Evolutionary conservation across 208 protist species (phyloP).

Genomic region (Acanthamoeba healyi): DNA sequence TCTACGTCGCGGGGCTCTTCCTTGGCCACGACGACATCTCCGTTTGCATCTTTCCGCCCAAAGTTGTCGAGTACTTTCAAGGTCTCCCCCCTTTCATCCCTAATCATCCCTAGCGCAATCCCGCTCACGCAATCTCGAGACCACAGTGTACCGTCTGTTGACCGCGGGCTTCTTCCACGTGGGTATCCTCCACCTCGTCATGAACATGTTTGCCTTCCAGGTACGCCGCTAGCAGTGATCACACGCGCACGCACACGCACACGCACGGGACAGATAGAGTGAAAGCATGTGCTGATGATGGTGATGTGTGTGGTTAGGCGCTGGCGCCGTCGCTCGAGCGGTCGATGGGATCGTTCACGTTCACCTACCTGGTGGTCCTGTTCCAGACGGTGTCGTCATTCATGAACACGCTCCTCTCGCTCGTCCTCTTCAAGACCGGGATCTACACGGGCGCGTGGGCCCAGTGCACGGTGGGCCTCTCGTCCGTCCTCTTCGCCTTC

Average conservation of each 20-base stretch:
- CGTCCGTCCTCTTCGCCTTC: conserved; percentile 82
- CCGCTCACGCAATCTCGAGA: no score
- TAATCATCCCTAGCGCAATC: no score
- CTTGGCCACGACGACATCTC: not conserved
- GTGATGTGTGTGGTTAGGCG: not conserved
- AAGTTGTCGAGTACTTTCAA: not conserved
- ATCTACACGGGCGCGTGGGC: not conserved
- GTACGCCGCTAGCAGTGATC: not conserved
- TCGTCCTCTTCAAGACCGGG: conserved; percentile 16
- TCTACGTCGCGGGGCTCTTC: conserved; percentile 13
- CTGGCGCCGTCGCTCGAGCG: conserved; percentile 35
- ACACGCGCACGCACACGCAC: not conserved
- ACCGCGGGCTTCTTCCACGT: conserved; percentile 79
- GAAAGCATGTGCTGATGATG: no score
- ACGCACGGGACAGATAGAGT: not conserved
- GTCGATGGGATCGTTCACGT: conserved; percentile 21
- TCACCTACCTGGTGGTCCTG: conserved; percentile 42
- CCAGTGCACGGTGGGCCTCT: conserved; percentile 80
- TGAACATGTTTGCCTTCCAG: conserved; percentile 86
- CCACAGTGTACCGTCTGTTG: conserved; percentile 83
- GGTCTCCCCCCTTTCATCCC: not conserved
- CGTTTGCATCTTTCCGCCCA: conserved; percentile 36
- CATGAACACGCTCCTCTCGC: not conserved
- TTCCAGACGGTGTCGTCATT: conserved; percentile 49
- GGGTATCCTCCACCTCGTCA: conserved; percentile 81